These are phyloP conservation scores for Sonneratia caseolaris DNA, from an alignment of 345 rosid genomes.

Conservation along the genomic window DNA sequence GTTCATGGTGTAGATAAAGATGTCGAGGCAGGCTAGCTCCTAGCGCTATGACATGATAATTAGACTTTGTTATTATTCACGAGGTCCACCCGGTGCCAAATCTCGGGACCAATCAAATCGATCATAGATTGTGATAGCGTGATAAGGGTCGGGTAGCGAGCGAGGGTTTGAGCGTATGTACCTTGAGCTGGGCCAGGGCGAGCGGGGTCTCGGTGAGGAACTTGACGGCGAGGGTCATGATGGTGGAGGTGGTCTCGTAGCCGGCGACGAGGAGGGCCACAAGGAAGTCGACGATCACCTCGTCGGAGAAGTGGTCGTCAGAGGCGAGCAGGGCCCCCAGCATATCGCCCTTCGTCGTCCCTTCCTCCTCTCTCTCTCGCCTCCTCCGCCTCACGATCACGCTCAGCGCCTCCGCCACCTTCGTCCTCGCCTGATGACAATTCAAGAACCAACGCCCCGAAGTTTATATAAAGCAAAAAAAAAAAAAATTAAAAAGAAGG, in stretches of 20 bases:
- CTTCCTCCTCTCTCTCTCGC: constrained; percentile 43
- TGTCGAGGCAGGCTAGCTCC: constrained; percentile 5
- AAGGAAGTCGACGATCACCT: constrained; percentile 80
- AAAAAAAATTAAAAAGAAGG: no score
- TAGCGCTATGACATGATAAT: constrained; percentile 14
- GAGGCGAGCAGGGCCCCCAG: constrained; percentile 62
- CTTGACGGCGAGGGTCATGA: constrained; percentile 94
- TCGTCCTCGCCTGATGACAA: constrained; percentile 59
- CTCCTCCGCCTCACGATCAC: constrained; percentile 71
- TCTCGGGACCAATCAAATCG: background rate
- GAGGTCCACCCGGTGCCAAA: constrained; percentile 2
- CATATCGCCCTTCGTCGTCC: constrained; percentile 60
- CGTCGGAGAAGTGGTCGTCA: constrained; percentile 65
- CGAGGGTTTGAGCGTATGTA: constrained; percentile 6
- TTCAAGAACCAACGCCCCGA: no score
- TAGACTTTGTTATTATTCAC: background rate
- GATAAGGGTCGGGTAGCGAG: background rate
- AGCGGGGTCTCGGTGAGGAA: constrained; percentile 86
- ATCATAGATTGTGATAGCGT: background rate
- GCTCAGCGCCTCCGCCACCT: constrained; percentile 88
- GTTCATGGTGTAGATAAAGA: constrained; percentile 23
- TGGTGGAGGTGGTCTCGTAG: constrained; percentile 89
- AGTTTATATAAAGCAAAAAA: no score
- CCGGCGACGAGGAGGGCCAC: constrained; percentile 90
- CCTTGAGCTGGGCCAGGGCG: constrained; percentile 88